A percentile compares a stretch with the other conserved stretches of the same genome.
Evolutionary conservation across 2,329 filamentous ascomycete genomes (phyloP).

Genomic region (Colletotrichum sp.): DNA sequence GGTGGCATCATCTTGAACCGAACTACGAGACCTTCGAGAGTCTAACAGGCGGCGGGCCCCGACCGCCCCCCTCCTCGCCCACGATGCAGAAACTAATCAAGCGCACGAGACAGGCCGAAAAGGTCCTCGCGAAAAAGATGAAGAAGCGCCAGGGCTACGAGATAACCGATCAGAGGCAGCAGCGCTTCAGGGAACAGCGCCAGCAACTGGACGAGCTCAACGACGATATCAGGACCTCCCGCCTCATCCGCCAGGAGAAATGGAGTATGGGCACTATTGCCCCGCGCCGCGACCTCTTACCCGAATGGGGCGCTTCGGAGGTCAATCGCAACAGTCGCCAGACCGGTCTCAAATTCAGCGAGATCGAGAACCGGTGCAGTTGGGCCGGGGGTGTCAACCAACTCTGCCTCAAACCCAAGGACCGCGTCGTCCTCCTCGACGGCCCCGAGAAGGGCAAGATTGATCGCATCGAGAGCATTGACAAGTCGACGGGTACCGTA

Average conservation of each 20-base stretch:
- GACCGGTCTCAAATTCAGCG: conserved; percentile 34
- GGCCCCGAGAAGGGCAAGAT: conserved; percentile 86
- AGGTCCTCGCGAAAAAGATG: conserved; percentile 59
- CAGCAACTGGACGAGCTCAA: conserved; percentile 39
- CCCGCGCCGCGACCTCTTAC: conserved; percentile 75
- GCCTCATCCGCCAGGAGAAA: conserved; percentile 69
- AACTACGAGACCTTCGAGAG: not conserved
- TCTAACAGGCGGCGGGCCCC: not conserved
- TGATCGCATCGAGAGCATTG: conserved; percentile 68
- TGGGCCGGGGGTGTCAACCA: conserved; percentile 62
- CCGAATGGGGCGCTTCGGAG: conserved; percentile 57
- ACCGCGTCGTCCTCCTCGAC: conserved; percentile 82
- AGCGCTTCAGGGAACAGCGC: conserved; percentile 35
- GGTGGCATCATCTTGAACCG: not conserved
- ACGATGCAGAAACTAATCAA: conserved; percentile 75
- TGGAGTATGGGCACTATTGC: conserved; percentile 81
- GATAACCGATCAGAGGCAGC: conserved; percentile 31
- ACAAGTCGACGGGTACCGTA: conserved; percentile 59
- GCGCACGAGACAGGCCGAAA: conserved; percentile 69
- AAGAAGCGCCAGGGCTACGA: conserved; percentile 43
- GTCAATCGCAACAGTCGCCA: conserved; percentile 39
- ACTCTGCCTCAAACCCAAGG: conserved; percentile 69
- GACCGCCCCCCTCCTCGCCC: not conserved
- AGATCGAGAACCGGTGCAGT: conserved; percentile 48
- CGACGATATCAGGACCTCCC: conserved; percentile 32